These are phyloP conservation scores for Coemansia biformis DNA, from an alignment of 192 early-diverging fungal species.

Conservation along the genomic window DNA sequence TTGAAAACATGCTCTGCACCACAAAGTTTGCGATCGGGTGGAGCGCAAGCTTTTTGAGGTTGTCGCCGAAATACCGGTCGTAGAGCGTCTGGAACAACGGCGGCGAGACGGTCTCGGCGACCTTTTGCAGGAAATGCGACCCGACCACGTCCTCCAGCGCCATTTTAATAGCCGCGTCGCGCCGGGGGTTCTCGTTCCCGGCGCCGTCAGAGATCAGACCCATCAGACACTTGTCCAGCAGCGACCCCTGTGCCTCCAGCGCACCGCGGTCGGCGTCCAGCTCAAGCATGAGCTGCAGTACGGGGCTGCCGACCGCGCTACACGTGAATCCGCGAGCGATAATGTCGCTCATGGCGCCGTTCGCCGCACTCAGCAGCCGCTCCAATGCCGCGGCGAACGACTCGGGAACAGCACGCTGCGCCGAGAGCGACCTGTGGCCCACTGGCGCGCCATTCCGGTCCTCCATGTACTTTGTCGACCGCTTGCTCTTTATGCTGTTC, in stretches of 20 bases:
- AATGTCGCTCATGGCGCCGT: slow-evolving; percentile 51
- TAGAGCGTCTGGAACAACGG: slow-evolving; percentile 61
- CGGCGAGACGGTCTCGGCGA: slow-evolving; percentile 54
- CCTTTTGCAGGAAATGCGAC: slow-evolving; percentile 73
- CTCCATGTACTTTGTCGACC: slow-evolving; percentile 59
- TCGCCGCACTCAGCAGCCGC: slow-evolving; percentile 50
- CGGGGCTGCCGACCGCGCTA: slow-evolving; percentile 71
- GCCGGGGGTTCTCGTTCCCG: slow-evolving; percentile 33
- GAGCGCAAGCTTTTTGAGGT: slow-evolving; percentile 56
- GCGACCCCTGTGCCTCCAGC: slow-evolving; percentile 28
- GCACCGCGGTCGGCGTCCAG: slow-evolving; percentile 11
- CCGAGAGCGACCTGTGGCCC: slow-evolving; percentile 2
- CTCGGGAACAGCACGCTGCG: slow-evolving; percentile 51
- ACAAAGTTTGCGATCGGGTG: slow-evolving; percentile 81
- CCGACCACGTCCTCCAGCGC: slow-evolving; percentile 68
- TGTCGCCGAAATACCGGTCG: slow-evolving; percentile 57
- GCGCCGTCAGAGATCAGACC: slow-evolving; percentile 51
- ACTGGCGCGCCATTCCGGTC: slow-evolving; percentile 16
- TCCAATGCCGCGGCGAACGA: slow-evolving; percentile 59
- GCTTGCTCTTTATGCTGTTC: slow-evolving; percentile 65
- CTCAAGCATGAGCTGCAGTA: slow-evolving; percentile 60
- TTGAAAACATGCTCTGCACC: slow-evolving; percentile 67
- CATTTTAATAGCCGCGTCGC: slow-evolving; percentile 53
- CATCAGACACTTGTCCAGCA: slow-evolving; percentile 56
- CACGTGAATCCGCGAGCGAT: slow-evolving; percentile 54